A percentile compares a stretch with the other conserved stretches of the same genome.
Evolutionary conservation across 1,284 basidiomycete genomes (phyloP).

Genomic region (Mycosarcoma mackinlayi): DNA sequence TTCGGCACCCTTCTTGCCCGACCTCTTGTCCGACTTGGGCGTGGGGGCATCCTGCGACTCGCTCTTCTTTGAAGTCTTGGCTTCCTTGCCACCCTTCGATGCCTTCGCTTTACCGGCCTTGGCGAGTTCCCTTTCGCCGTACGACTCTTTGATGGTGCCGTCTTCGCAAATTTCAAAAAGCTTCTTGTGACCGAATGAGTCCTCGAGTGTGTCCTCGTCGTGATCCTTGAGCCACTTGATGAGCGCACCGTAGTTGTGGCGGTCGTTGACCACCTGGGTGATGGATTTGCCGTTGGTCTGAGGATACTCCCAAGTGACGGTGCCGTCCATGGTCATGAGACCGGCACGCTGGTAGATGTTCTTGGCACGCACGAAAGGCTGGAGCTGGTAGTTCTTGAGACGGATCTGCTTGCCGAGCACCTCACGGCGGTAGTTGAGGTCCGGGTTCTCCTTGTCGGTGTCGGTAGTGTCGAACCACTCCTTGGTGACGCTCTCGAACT

Average conservation of each 20-base stretch:
- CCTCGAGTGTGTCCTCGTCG: conserved; percentile 65
- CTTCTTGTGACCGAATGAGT: conserved; percentile 56
- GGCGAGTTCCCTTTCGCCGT: conserved; percentile 30
- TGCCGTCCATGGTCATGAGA: conserved; percentile 60
- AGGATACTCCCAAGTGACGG: conserved; percentile 64
- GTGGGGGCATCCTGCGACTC: conserved; percentile 19
- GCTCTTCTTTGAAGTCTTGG: too few relatives aligned
- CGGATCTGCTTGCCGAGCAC: conserved; percentile 65
- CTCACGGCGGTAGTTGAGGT: conserved; percentile 56
- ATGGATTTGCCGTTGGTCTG: conserved; percentile 55
- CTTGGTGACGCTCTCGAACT: conserved; percentile 59
- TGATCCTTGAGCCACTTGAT: conserved; percentile 65
- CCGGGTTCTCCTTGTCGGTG: conserved; percentile 44
- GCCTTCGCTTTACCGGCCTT: conserved; percentile 7
- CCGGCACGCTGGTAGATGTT: conserved; percentile 65
- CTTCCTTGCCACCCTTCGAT: neutral
- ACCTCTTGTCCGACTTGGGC: conserved; percentile 33
- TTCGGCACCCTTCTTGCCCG: conserved; percentile 36
- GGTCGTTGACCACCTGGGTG: conserved; percentile 58
- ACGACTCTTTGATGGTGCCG: conserved; percentile 48
- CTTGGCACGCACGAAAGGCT: conserved; percentile 59
- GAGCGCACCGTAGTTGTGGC: conserved; percentile 62
- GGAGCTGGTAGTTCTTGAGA: conserved; percentile 64
- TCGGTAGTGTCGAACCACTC: conserved; percentile 58
- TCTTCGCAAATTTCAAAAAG: conserved; percentile 43